phyloP scores from a whole-genome alignment of 140 eudicot species.

The Ambrosia hybrid region DNA sequence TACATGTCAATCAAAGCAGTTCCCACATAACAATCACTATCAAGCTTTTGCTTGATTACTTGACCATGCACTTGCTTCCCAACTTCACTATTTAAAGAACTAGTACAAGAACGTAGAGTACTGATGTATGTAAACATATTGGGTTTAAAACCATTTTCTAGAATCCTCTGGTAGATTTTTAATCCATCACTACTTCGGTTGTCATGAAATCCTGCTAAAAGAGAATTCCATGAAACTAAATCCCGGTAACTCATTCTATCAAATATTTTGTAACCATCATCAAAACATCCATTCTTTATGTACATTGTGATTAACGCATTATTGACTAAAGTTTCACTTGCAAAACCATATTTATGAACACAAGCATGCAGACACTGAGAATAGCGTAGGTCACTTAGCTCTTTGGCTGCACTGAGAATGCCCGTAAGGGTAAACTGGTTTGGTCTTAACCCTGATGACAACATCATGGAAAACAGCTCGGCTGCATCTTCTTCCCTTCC shows the following conservation, averaged over 20 bases:
- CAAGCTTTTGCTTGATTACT: slow-evolving; percentile 44
- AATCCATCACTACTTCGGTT: slow-evolving; percentile 44
- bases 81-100: slow-evolving; percentile 32
- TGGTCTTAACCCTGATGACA: slow-evolving; percentile 49
- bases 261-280: slow-evolving; percentile 50
- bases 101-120: slow-evolving; percentile 50
- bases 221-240: slow-evolving; percentile 68
- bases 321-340: slow-evolving; percentile 48
- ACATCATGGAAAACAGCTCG: slow-evolving; percentile 52
- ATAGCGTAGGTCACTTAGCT: slow-evolving; percentile 30
- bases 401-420: slow-evolving; percentile 48
- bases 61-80: slow-evolving; percentile 69
- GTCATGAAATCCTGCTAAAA: slow-evolving; percentile 65
- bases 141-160: slow-evolving; percentile 63
- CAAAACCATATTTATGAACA: slow-evolving; percentile 62
- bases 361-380: slow-evolving; percentile 59
- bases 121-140: slow-evolving; percentile 56
- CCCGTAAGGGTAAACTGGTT: slow-evolving; percentile 61
- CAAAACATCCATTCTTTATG: slow-evolving; percentile 36
- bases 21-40: slow-evolving; percentile 45
- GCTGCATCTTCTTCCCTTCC: slow-evolving; percentile 53
- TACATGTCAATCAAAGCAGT: slow-evolving; percentile 67
- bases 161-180: slow-evolving; percentile 47
- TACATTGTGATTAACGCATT: slow-evolving; percentile 70
- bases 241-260: slow-evolving; percentile 43